Conservation (phyloP, 1,284 basidiomycete genomes). For the Tilletia setariae region DNA sequence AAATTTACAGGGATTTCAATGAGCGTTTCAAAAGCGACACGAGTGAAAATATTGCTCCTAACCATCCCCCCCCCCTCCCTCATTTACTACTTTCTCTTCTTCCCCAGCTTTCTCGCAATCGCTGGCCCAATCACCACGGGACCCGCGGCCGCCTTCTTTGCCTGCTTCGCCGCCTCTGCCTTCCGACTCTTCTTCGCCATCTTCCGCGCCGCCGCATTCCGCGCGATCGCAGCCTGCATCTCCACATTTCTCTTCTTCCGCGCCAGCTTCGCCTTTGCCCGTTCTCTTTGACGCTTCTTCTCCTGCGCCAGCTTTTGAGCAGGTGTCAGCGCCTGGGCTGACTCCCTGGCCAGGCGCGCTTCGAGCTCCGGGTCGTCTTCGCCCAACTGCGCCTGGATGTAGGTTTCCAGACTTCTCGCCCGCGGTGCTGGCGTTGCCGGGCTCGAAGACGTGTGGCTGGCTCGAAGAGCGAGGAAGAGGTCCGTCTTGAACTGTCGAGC, state of each 20-base stretch:
- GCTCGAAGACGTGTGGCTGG: not conserved
- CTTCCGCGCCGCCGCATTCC: constrained; percentile 4
- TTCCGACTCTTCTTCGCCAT: not conserved
- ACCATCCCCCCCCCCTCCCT: no score
- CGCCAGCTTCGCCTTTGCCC: not conserved
- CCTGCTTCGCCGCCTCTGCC: not conserved
- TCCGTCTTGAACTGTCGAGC: not conserved
- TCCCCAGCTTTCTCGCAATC: not conserved
- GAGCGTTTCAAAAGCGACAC: no score
- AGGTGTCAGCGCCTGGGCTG: no score
- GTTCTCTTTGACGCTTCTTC: not conserved
- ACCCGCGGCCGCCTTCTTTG: not conserved
- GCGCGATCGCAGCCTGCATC: constrained; percentile 10
- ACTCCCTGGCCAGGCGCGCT: no score
- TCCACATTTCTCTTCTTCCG: constrained; percentile 9
- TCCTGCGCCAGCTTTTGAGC: not conserved
- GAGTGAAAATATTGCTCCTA: no score
- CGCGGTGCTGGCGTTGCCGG: not conserved
- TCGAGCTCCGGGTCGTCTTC: no score
- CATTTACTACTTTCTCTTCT: not conserved
- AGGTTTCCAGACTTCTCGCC: no score
- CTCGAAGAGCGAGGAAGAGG: not conserved
- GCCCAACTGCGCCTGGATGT: no score
- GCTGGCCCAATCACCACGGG: constrained; percentile 4
- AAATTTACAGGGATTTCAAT: no score